These are phyloP conservation scores for Corynascus novoguineensis DNA, from an alignment of 495 filamentous ascomycete species.

Conservation along the genomic window DNA sequence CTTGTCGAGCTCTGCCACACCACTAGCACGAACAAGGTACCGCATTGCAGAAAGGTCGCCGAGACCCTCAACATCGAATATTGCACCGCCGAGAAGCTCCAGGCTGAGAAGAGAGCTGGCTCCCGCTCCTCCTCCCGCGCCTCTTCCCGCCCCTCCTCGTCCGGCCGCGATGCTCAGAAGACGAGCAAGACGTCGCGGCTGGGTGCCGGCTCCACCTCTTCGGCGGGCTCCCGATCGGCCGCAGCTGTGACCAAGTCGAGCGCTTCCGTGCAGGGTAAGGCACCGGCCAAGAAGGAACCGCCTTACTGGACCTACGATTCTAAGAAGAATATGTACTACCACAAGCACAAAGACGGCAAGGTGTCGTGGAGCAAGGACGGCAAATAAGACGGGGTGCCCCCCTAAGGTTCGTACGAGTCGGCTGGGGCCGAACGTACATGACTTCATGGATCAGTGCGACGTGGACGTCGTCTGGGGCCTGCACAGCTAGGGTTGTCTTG, in stretches of 20 bases:
- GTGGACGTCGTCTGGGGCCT: no score
- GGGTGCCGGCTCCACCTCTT: no score
- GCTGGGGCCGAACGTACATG: no score
- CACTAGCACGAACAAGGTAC: neutral
- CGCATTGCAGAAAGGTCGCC: neutral
- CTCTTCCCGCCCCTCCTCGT: neutral
- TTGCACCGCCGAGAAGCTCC: neutral
- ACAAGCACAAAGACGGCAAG: neutral
- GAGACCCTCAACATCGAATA: neutral
- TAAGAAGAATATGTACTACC: neutral
- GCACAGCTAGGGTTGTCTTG: no score
- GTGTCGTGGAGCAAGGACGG: neutral
- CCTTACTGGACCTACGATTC: neutral
- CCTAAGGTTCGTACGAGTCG: no score
- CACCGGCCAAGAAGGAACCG: neutral
- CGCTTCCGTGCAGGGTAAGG: neutral
- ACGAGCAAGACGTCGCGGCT: no score
- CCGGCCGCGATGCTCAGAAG: no score
- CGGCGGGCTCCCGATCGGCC: neutral
- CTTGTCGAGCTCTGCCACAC: neutral
- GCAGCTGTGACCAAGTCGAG: neutral
- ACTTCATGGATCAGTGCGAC: no score
- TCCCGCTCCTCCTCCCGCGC: neutral
- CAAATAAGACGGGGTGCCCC: no score
- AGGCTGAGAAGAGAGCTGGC: neutral